Conservation (phyloP, 495 filamentous ascomycete genomes). For the Neurospora sp. region DNA sequence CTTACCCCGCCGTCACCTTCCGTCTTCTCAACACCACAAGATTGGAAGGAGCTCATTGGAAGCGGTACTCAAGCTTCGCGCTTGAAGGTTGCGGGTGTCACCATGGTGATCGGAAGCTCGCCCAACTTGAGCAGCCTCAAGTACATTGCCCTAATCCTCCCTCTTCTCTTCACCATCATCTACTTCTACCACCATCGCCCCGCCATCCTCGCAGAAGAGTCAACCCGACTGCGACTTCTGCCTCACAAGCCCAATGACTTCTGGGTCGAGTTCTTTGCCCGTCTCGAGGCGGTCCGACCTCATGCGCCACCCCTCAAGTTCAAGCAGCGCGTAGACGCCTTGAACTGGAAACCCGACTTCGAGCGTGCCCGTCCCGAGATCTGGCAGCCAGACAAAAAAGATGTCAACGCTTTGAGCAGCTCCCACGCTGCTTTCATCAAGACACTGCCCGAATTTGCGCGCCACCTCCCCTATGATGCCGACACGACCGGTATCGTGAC, state of each 20-base stretch:
- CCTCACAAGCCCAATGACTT: constrained; percentile 2
- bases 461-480: constrained; percentile 32
- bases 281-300: constrained; percentile 5
- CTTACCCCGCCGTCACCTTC: background rate
- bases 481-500: constrained; percentile 48
- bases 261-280: constrained; percentile 13
- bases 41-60: background rate
- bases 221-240: background rate
- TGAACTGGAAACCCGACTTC: constrained; percentile 6
- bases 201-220: background rate
- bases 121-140: background rate
- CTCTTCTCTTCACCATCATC: constrained; percentile 2
- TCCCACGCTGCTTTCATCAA: constrained; percentile 35
- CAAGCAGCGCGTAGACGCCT: background rate
- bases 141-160: background rate
- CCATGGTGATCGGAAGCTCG: background rate
- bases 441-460: constrained; percentile 22
- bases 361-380: constrained; percentile 1
- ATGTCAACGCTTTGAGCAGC: background rate
- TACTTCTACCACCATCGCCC: background rate
- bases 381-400: background rate
- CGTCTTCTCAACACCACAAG: background rate
- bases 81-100: background rate
- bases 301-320: background rate
- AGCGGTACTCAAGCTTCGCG: background rate